Base-by-base conservation (phyloP, 2,329 filamentous ascomycete genomes). In the Colletotrichum chrysophilum region DNA sequence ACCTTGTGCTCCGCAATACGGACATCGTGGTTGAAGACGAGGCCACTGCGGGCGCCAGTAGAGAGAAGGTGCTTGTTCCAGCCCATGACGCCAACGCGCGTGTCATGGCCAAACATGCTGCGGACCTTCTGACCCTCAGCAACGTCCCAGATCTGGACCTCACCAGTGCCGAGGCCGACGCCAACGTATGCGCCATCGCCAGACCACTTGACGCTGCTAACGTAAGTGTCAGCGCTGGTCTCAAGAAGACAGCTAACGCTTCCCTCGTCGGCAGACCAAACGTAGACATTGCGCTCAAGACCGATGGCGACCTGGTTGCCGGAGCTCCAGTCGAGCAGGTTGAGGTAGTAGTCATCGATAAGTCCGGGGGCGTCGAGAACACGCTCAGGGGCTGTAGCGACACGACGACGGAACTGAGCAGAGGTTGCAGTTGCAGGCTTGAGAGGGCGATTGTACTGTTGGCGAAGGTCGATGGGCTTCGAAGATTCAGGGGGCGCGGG, bases 81-180 rank as follows among this genome's bases (percentile, higher is more conserved):
- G 82, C 96, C 95, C 96, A 98, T 98, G 78, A 98, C 96, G 83
- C 96, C 95, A 78, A 99, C 96, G 71, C 97, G 96, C 52, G 95
- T 96, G 82, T 98, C 96, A 83, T 99, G 97, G 76, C 97, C 97
- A 84, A 96, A 94, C 97, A 99, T 99, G 90, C 96, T 98, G 85
- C 97, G 96, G 75, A 99, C 94, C 91, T 98, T 98, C 82, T 93
- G 94, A 77, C 94, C 93, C 85, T 99, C 97, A 81, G 98, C 94
- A 32, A 98, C 96, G 81, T 98, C 97, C 96, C 97, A 99, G 87
- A 99, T 99, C 88, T 99, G 97, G 48, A 99, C 95, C 85, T 99
- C 97, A 76, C 97, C 97, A 48, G 95, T 95, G 77, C 96, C 96
- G 66, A 99, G 94, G 76, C 97, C 97, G 79, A 98, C 96, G 78